phyloP scores from a whole-genome alignment of 2,329 filamentous ascomycete species.

The Aureobasidium sp. region DNA sequence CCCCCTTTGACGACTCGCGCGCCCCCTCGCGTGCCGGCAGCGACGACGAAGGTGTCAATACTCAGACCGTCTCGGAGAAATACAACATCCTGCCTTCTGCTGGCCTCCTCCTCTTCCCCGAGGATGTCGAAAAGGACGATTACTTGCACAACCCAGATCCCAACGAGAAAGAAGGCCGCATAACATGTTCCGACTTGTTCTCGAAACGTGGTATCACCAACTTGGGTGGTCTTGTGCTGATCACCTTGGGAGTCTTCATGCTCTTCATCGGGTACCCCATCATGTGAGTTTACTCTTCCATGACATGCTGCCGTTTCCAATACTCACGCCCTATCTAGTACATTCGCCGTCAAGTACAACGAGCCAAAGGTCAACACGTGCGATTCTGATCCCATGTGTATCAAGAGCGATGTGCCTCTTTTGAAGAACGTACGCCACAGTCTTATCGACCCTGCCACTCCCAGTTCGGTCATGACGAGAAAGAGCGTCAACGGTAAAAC shows the following conservation, averaged over 20 bases:
- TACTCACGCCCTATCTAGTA: background rate
- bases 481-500: constrained; percentile 53
- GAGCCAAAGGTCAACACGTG: constrained; percentile 32
- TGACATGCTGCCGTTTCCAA: background rate
- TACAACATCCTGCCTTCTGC: constrained; percentile 65
- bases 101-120: constrained; percentile 60
- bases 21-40: constrained; percentile 55
- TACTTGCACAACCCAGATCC: constrained; percentile 65
- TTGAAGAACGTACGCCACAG: constrained; percentile 54
- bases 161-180: constrained; percentile 52
- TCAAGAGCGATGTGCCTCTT: constrained; percentile 41
- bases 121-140: constrained; percentile 68
- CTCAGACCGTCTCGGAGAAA: constrained; percentile 66
- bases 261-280: constrained; percentile 65
- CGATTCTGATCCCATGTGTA: constrained; percentile 40
- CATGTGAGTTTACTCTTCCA: constrained; percentile 41
- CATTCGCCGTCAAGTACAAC: constrained; percentile 37
- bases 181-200: constrained; percentile 54
- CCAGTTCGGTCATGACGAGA: constrained; percentile 49
- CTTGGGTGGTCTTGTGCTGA: constrained; percentile 53
- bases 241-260: constrained; percentile 54
- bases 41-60: constrained; percentile 60
- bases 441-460: constrained; percentile 63
- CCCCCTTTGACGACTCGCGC: constrained; percentile 55
- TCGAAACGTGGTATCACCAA: constrained; percentile 58